Base-by-base conservation (phyloP, 345 rosid genomes). In the Microthlaspi erraticum region DNA sequence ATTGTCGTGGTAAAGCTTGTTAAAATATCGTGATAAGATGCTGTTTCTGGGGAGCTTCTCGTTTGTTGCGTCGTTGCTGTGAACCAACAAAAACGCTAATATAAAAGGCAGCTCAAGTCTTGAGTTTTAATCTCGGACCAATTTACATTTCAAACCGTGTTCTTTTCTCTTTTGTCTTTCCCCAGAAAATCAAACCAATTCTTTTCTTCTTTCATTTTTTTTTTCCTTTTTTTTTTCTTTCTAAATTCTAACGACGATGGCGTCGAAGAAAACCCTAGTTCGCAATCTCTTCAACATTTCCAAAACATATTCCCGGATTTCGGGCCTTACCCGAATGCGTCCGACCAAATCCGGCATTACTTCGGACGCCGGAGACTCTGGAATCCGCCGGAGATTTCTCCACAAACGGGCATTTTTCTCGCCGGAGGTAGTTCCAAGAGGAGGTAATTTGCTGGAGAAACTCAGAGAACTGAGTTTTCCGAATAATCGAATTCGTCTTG, bases 181-280 rank as follows among this genome's bases (percentile, higher is more conserved):
- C 63, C 3, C 5, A 5, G 29, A 18, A 13, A 26, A 9, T n/a
- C 53, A n/a, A 66, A 26, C n/a, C 45, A 5, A 5, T 2, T 17
- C 2, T 31, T 10, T 10, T 8, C 31, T 45, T 65, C 18, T 8
- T 39, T 37, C 0, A 1, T 26, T 51, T 13, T 0, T 13, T 0
- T 32, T 23, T 43, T 37, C n/a, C 8, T 31, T 7, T 7, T 12
- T 19, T 14, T n/a, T 16, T 0, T 14, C 6, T 17, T 54, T 5
- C 8, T 23, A 26, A 26, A 26, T 29, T 19, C 51, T 50, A 18
- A 66, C 37, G 1, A 43, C 74, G 62, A 94, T 91, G 97, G 82
- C 91, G 73, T 80, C 86, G 48, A 91, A 79, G 83, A 89, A 80
- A 82, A 48, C 83, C n/a, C 57, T 94, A 20, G 89, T 88, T 20